phyloP scores from a whole-genome alignment of 345 rosid species.

The Dovyalis caffra region DNA sequence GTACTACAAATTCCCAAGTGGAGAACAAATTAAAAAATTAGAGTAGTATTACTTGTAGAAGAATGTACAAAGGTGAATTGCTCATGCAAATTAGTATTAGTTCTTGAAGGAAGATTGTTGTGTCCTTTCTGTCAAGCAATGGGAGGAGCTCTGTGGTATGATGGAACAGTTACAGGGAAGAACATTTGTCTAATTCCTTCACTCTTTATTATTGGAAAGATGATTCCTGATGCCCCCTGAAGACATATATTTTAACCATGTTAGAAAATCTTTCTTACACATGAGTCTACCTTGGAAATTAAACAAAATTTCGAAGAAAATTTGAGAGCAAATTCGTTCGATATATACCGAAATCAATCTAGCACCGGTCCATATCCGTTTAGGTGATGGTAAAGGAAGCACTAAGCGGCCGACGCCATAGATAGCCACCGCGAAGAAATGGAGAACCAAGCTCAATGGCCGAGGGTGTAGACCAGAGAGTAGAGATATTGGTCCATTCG shows the following conservation, averaged over 20 bases:
- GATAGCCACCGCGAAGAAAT: slow-evolving; percentile 6
- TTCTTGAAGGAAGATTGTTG: background rate
- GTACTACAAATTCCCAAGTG: background rate
- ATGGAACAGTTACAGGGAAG: background rate
- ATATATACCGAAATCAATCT: background rate
- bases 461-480: slow-evolving; percentile 1
- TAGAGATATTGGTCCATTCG: background rate
- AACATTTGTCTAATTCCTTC: background rate
- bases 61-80: background rate
- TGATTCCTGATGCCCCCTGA: background rate
- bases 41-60: background rate
- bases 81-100: background rate
- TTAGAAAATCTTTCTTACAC: background rate
- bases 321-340: no score
- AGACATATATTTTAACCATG: background rate
- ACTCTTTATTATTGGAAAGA: background rate
- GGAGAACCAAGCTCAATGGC: slow-evolving; percentile 1
- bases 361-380: background rate
- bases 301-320: no score
- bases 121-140: background rate
- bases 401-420: slow-evolving; percentile 2
- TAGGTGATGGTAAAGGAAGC: background rate
- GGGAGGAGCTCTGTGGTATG: background rate
- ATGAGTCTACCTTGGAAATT: no score
- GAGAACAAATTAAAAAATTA: background rate